These are phyloP conservation scores for Conringia planisiliqua DNA, from an alignment of 345 rosid species.

Conservation along the genomic window DNA sequence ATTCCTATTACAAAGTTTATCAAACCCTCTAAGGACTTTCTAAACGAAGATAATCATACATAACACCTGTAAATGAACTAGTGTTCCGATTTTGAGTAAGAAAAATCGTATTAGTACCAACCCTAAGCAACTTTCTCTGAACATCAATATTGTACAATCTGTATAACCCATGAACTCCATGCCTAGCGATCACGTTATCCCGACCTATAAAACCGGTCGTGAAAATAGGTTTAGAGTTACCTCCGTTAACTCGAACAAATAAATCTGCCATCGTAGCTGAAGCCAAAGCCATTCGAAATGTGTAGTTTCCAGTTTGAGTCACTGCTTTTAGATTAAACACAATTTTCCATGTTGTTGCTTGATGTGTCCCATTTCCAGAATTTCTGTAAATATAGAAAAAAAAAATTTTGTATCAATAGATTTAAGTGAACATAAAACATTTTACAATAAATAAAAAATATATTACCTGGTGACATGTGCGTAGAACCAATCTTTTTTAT, in stretches of 20 bases:
- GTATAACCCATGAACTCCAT: slow-evolving; percentile 38
- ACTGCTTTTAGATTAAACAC: slow-evolving; percentile 40
- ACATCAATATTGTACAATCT: slow-evolving; percentile 49
- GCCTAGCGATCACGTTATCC: slow-evolving; percentile 38
- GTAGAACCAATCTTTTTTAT: slow-evolving; percentile 65
- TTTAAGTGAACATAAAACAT: not conserved
- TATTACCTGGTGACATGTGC: slow-evolving; percentile 70
- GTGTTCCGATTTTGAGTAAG: slow-evolving; percentile 48
- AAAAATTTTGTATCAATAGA: not conserved
- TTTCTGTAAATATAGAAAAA: slow-evolving; percentile 29
- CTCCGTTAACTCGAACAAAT: slow-evolving; percentile 27
- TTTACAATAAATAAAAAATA: not conserved
- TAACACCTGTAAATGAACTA: slow-evolving; percentile 46
- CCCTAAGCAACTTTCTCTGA: slow-evolving; percentile 31
- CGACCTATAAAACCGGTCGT: slow-evolving; percentile 20
- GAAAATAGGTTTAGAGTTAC: slow-evolving; percentile 8
- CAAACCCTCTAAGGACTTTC: slow-evolving; percentile 47
- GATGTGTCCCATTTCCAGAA: slow-evolving; percentile 25
- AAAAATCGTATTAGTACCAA: slow-evolving; percentile 52
- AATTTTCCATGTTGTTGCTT: slow-evolving; percentile 70
- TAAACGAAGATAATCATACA: slow-evolving; percentile 84
- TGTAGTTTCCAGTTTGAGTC: slow-evolving; percentile 39
- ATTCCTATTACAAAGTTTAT: not conserved
- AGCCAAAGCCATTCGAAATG: slow-evolving; percentile 71
- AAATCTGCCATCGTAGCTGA: slow-evolving; percentile 50